phyloP scores from a whole-genome alignment of 129 eudicot genomes.

The Rutidosis leptorrhynchoides region DNA sequence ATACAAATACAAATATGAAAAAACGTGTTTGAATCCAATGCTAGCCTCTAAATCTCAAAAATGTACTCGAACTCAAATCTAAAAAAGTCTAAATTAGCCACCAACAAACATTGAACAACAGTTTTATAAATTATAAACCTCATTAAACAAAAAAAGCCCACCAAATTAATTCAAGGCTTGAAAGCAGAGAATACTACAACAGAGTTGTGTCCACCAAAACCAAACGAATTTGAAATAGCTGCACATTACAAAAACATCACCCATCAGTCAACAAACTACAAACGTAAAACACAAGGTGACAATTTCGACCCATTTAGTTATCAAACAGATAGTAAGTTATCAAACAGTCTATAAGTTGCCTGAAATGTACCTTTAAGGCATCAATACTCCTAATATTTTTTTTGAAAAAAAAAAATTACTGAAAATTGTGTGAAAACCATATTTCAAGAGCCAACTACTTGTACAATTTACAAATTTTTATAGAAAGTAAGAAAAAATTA shows the following conservation, averaged over 20 bases:
- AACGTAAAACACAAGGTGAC: not conserved
- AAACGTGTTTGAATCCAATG: slow-evolving; percentile 2
- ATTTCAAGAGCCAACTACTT: not conserved
- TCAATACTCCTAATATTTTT: not conserved
- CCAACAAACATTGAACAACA: slow-evolving; percentile 29
- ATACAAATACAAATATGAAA: slow-evolving; percentile 15
- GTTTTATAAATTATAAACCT: slow-evolving; percentile 26
- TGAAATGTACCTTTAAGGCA: not conserved
- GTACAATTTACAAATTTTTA: not conserved
- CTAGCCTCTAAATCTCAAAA: slow-evolving; percentile 38
- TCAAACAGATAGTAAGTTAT: not conserved
- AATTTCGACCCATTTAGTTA: not conserved
- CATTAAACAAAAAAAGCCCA: not conserved
- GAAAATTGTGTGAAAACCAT: not conserved
- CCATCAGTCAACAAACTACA: not conserved
- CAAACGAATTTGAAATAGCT: slow-evolving; percentile 92
- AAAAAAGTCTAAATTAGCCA: slow-evolving; percentile 32
- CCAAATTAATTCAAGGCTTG: slow-evolving; percentile 54
- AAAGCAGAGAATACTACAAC: slow-evolving; percentile 90
- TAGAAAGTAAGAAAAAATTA: not conserved
- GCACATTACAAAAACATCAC: slow-evolving; percentile 30
- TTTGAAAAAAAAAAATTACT: no score
- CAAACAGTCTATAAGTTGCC: no score
- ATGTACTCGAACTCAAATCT: slow-evolving; percentile 37
- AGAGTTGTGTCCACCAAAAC: slow-evolving; percentile 96